These are phyloP conservation scores for Stemphylium beticola DNA, from an alignment of 2,329 filamentous ascomycete genomes.

Conservation along the genomic window DNA sequence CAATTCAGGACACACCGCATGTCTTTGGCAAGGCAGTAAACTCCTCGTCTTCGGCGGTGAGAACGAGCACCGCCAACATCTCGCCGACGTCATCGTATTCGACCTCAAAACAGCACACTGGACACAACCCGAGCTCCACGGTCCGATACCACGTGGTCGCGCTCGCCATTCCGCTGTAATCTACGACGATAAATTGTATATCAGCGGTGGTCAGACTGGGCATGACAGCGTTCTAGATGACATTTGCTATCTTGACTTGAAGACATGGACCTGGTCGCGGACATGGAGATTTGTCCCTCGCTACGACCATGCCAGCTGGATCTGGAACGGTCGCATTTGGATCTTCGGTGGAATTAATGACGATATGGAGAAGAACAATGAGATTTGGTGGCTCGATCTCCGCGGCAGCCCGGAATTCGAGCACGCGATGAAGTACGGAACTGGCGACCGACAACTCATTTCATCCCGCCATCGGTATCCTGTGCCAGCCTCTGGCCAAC, in stretches of 20 bases:
- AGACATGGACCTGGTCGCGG: constrained; percentile 97
- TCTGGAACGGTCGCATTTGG: constrained; percentile 93
- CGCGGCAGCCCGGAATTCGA: constrained; percentile 88
- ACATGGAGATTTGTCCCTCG: constrained; percentile 94
- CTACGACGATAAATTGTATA: constrained; percentile 94
- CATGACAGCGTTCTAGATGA: constrained; percentile 94
- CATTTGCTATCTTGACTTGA: constrained; percentile 94
- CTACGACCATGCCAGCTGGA: constrained; percentile 94
- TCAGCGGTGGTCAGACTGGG: constrained; percentile 93
- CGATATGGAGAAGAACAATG: constrained; percentile 95
- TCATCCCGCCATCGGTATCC: constrained; percentile 42
- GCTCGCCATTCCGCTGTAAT: constrained; percentile 93
- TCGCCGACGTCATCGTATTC: constrained; percentile 95
- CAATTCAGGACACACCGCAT: constrained; percentile 82
- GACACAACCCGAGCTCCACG: constrained; percentile 88
- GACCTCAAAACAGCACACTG: constrained; percentile 93
- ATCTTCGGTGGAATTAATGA: constrained; percentile 94
- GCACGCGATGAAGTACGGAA: constrained; percentile 66
- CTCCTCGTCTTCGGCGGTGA: constrained; percentile 97
- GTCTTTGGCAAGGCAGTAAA: constrained; percentile 90
- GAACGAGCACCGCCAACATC: constrained; percentile 94
- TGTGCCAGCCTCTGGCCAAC: constrained; percentile 37
- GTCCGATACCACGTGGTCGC: constrained; percentile 84
- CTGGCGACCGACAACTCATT: constrained; percentile 51
- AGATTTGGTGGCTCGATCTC: constrained; percentile 96